These are phyloP conservation scores for Ustilago nuda DNA, from an alignment of 1,284 basidiomycete genomes.

Conservation along the genomic window DNA sequence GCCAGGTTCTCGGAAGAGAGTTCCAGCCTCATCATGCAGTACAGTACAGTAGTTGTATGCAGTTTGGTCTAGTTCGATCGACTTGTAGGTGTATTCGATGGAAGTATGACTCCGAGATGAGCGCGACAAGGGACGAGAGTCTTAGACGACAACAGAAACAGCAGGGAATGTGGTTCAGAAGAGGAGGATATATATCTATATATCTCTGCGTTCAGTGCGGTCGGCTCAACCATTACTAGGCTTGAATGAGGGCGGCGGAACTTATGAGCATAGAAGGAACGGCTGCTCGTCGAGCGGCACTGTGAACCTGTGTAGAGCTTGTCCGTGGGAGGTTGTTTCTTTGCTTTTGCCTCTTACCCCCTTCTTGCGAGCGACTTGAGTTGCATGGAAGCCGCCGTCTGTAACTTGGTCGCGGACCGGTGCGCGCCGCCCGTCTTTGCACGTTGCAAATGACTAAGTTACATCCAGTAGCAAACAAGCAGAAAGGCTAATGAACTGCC, in stretches of 20 bases:
- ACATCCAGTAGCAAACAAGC: not conserved
- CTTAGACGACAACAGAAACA: too few relatives aligned
- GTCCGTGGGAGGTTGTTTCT: not conserved
- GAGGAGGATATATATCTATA: not conserved
- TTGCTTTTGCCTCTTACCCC: not conserved
- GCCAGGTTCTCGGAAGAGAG: constrained; percentile 16
- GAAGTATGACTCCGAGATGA: not conserved
- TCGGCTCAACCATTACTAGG: not conserved
- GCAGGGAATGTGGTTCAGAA: too few relatives aligned
- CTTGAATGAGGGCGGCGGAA: not conserved
- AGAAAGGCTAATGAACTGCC: too few relatives aligned
- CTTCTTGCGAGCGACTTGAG: not conserved
- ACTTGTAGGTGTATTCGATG: too few relatives aligned
- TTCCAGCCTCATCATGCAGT: constrained; percentile 17
- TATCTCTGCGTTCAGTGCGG: not conserved
- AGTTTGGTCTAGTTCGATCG: too few relatives aligned
- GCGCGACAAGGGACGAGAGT: not conserved
- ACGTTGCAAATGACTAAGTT: not conserved
- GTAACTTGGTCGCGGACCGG: not conserved
- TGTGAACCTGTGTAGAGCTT: not conserved
- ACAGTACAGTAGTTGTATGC: not conserved
- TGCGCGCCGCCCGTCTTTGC: not conserved
- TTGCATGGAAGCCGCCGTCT: not conserved
- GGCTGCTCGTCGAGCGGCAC: not conserved
- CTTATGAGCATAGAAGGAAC: not conserved